phyloP scores from a whole-genome alignment of 163 green algal genomes.

The Scenedesmus sp. region DNA sequence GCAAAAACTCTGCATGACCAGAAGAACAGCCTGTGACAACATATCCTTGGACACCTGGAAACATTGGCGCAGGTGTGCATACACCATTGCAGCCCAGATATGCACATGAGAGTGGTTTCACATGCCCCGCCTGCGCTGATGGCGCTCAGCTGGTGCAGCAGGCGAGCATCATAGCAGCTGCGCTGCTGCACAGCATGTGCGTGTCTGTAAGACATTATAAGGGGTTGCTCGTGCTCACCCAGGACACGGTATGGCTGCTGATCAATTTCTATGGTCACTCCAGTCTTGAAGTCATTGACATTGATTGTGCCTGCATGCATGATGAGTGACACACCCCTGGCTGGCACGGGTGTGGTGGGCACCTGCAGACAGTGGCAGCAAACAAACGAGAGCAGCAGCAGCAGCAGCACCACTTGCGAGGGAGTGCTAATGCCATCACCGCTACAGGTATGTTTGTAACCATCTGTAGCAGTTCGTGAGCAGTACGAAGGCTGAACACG shows the following conservation, averaged over 20 bases:
- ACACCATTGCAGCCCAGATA: too few relatives aligned
- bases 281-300: conserved; percentile 95
- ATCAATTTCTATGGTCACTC: conserved; percentile 93
- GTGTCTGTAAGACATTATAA: background rate
- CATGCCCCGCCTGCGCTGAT: too few relatives aligned
- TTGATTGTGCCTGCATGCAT: conserved; percentile 63
- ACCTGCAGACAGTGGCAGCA: conserved; percentile 6
- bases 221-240: conserved; percentile 63
- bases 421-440: background rate
- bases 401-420: background rate
- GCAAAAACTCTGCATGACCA: conserved; percentile 88
- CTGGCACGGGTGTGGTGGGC: conserved; percentile 1
- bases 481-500: too few relatives aligned
- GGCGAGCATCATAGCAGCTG: too few relatives aligned
- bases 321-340: conserved; percentile 30
- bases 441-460: background rate
- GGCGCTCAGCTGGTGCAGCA: too few relatives aligned
- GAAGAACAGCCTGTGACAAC: background rate
- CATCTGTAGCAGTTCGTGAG: background rate
- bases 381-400: background rate
- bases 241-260: conserved; percentile 84
- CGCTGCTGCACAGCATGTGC: background rate
- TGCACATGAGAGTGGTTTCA: too few relatives aligned
- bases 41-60: too few relatives aligned
- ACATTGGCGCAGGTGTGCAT: too few relatives aligned